Base-by-base conservation (phyloP, 495 filamentous ascomycete genomes). In the Neurospora sp. region DNA sequence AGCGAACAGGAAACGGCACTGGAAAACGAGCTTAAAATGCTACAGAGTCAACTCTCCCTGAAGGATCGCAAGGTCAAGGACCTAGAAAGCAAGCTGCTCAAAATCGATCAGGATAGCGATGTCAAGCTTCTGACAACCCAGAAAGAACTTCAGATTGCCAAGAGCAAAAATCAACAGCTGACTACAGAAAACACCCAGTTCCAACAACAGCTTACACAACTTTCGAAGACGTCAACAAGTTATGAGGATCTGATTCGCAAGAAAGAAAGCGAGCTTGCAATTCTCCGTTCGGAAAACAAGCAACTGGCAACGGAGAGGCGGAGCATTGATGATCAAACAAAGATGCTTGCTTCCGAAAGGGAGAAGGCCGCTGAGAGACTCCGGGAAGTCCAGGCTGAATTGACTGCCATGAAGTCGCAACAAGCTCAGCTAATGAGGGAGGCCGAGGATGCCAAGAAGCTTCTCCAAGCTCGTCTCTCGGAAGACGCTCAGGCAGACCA, bases 51-150 rank as follows among this genome's bases (percentile, higher is more conserved):
- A 76, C 84, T 98, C 21, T 89, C 88, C 69, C 81, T 98, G 72
- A 97, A 97, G 80, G 94, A 97, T 45, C 90, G 94, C 34, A 99
- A 98, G 76, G 82, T 94, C 6, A 90, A 93, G 62, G 96, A 98
- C 71, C 84, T 98, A 13, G 95, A 98, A 79, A 86, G 86, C 43
- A 97, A 93, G 78, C 81, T 98, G 17, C 82, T 97, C 43, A 92
- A 94, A 79, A 89, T 88, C 0, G 96, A 98, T 73, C 93, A 97
- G 75, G 95, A 97, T 75, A 84, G 95, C 13, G 96, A 98, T 73
- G 82, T 97, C 76, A 98, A 97, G 77, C 85, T 97, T 70, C 87
- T 91, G 24, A 88, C 88, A n/a, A 86, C 93, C 6, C 90, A 88
- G n/a, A 97, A 94, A 76, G 93, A 97, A 40, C 83, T 97, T 1